Conservation (phyloP, 805 yeast genomes). For the Suhomyces prunicola region DNA sequence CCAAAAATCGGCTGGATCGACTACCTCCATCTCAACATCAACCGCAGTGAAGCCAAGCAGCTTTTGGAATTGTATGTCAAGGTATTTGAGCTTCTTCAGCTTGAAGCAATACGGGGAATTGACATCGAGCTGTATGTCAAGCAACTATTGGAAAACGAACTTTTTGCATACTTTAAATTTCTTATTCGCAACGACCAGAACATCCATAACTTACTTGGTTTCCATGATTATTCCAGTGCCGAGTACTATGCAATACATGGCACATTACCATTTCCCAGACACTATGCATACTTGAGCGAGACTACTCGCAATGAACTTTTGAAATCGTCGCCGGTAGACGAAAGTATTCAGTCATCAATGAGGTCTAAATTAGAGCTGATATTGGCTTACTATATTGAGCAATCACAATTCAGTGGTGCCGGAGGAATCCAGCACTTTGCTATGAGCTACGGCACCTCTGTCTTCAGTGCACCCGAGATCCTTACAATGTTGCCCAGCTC, state of each 20-base stretch:
- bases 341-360: not conserved
- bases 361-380: not conserved
- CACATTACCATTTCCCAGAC: slow-evolving; percentile 19
- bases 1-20: slow-evolving; percentile 40
- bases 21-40: slow-evolving; percentile 24
- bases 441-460: slow-evolving; percentile 17
- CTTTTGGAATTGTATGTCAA: slow-evolving; percentile 31
- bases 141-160: not conserved
- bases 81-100: slow-evolving; percentile 29
- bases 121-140: not conserved
- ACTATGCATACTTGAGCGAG: not conserved
- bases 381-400: slow-evolving; percentile 1
- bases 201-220: slow-evolving; percentile 13
- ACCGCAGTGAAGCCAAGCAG: slow-evolving; percentile 25
- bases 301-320: not conserved
- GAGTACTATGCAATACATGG: slow-evolving; percentile 27
- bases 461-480: slow-evolving; percentile 23
- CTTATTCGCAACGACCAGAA: not conserved
- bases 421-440: slow-evolving; percentile 29
- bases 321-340: not conserved
- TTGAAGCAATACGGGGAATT: not conserved
- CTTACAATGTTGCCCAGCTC: slow-evolving; percentile 28
- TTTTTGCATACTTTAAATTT: not conserved
- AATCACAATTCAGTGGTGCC: slow-evolving; percentile 2
- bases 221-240: slow-evolving; percentile 32